Evolutionary conservation across 106 monocot species (phyloP).

Genomic region (Phalaenopsis aphrodite): DNA sequence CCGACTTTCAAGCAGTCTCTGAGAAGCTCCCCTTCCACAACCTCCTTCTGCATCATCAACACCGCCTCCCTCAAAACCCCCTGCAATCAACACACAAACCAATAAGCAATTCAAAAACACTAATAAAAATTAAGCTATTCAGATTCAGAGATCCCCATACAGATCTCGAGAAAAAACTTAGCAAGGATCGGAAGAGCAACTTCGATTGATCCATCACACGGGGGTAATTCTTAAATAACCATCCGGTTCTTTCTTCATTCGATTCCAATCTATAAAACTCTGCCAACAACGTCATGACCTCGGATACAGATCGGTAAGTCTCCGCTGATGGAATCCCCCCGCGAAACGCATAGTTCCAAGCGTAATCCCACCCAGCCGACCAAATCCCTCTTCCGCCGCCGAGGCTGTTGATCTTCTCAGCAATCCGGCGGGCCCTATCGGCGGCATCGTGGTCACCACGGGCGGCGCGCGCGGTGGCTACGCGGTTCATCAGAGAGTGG

Average conservation of each 20-base stretch:
- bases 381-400: conserved; percentile 28
- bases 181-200: conserved; percentile 33
- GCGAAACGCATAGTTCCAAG: conserved; percentile 61
- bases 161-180: conserved; percentile 37
- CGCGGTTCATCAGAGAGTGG: conserved; percentile 67
- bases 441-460: conserved; percentile 57
- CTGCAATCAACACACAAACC: conserved; percentile 14
- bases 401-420: conserved; percentile 29
- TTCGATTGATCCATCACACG: conserved; percentile 16
- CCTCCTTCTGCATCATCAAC: conserved; percentile 57
- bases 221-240: conserved; percentile 36
- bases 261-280: conserved; percentile 34
- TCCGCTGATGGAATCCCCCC: conserved; percentile 20
- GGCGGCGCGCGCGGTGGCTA: conserved; percentile 51
- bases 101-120: not conserved
- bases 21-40: conserved; percentile 66
- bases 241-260: conserved; percentile 26
- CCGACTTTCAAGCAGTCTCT: conserved; percentile 73
- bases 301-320: conserved; percentile 22
- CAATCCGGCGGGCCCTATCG: conserved; percentile 35
- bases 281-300: conserved; percentile 15
- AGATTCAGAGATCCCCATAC: conserved; percentile 19
- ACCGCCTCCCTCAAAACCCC: conserved; percentile 69
- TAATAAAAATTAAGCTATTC: not conserved
- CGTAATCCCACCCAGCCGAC: conserved; percentile 69